Evolutionary conservation across 768 basidiomycete species (phyloP).

Genomic region (Kwoniella sp.): DNA sequence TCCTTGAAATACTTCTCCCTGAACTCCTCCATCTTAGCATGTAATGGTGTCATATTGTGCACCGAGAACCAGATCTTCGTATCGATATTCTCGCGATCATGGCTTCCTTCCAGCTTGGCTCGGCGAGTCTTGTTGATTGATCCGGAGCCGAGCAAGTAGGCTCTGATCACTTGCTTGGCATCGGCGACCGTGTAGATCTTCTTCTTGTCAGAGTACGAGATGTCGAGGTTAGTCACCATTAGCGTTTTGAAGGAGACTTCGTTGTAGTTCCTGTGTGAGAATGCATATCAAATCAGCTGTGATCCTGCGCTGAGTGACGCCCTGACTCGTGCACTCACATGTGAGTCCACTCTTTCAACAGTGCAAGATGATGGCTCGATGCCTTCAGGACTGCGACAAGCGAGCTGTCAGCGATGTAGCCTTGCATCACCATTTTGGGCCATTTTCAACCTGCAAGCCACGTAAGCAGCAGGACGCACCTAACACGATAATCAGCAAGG

Average conservation of each 20-base stretch:
- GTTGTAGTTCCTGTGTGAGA: slow-evolving; percentile 33
- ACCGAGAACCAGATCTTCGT: slow-evolving; percentile 19
- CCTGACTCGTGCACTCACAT: slow-evolving; percentile 21
- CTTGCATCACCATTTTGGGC: too few species aligned
- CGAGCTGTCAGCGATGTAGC: background rate
- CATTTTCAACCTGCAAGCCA: too few species aligned
- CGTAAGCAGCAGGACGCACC: slow-evolving; percentile 27
- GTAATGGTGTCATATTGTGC: slow-evolving; percentile 16
- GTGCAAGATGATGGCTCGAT: slow-evolving; percentile 17
- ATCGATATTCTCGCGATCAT: slow-evolving; percentile 1
- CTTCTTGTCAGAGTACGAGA: slow-evolving; percentile 1
- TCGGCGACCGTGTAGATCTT: slow-evolving; percentile 7
- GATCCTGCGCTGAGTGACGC: too few species aligned
- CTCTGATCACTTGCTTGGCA: slow-evolving; percentile 12
- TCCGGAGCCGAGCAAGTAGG: slow-evolving; percentile 4
- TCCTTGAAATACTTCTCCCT: slow-evolving; percentile 21
- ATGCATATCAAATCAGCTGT: slow-evolving; percentile 6
- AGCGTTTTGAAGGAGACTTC: slow-evolving; percentile 47
- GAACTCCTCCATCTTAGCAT: slow-evolving; percentile 26
- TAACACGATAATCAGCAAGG: slow-evolving; percentile 49
- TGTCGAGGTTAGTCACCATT: slow-evolving; percentile 38
- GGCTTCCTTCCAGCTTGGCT: background rate
- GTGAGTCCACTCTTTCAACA: slow-evolving; percentile 23
- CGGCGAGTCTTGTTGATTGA: background rate
- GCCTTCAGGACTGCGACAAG: slow-evolving; percentile 18